Percentiles rank a stretch among this genome's conserved stretches.
Conservation (phyloP, 441 rosid genomes). For the Adansonia gregorii region DNA sequence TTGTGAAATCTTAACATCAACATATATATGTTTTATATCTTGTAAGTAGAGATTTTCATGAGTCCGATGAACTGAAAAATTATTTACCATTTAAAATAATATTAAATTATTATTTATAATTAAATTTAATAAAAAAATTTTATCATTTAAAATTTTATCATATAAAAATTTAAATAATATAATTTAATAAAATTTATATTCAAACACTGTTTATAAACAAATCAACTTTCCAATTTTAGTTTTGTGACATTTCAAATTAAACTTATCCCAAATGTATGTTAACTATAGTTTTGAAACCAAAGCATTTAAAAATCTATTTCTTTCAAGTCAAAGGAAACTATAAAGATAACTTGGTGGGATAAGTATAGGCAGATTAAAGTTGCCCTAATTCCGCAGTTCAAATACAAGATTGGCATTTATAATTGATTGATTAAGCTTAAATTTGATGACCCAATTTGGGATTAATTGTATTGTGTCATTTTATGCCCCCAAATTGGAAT, state of each 20-base stretch:
- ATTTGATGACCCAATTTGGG: slow-evolving; percentile 1
- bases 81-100: too few relatives aligned
- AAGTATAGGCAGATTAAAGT: background rate
- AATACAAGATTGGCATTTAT: background rate
- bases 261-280: background rate
- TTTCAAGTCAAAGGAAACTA: slow-evolving; percentile 6
- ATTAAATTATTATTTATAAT: too few relatives aligned
- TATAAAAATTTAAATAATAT: too few relatives aligned
- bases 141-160: too few relatives aligned
- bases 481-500: background rate
- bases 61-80: too few relatives aligned
- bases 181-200: too few relatives aligned
- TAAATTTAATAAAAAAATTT: too few relatives aligned
- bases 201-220: too few relatives aligned
- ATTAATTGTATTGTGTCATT: background rate
- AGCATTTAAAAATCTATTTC: slow-evolving; percentile 1
- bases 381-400: background rate
- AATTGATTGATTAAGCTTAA: background rate
- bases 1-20: background rate
- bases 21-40: background rate
- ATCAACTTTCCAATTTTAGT: background rate
- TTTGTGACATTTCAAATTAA: background rate
- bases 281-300: background rate
- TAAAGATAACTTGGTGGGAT: background rate
- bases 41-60: too few relatives aligned